phyloP scores from a whole-genome alignment of 352 stramenopile species.

The Pythium brachiatum region DNA sequence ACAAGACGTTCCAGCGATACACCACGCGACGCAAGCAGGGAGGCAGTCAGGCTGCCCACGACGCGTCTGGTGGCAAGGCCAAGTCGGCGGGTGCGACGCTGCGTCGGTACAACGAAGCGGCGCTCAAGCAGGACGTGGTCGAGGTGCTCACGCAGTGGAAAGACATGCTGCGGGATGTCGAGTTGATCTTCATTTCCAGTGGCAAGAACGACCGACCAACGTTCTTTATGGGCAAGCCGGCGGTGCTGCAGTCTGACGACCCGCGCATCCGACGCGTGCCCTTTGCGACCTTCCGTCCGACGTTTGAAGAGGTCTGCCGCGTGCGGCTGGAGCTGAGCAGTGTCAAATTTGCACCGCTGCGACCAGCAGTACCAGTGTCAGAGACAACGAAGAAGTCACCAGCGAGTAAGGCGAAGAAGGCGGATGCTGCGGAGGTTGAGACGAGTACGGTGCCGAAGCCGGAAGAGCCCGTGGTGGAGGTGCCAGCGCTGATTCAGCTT shows the following conservation, averaged over 20 bases:
- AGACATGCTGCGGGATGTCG: slow-evolving; percentile 36
- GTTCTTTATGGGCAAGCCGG: slow-evolving; percentile 79
- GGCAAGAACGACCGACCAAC: slow-evolving; percentile 69
- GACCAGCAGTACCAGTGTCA: slow-evolving; percentile 15
- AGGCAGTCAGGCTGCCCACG: slow-evolving; percentile 88
- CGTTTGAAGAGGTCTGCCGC: slow-evolving; percentile 82
- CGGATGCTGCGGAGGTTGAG: slow-evolving; percentile 8
- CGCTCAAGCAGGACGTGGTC: slow-evolving; percentile 88
- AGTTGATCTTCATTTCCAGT: slow-evolving; percentile 74
- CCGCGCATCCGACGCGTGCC: slow-evolving; percentile 71
- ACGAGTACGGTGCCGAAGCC: slow-evolving; percentile 14
- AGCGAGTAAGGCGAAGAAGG: slow-evolving; percentile 30
- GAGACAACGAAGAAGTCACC: slow-evolving; percentile 16
- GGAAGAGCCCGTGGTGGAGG: slow-evolving; percentile 16
- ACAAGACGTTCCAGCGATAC: slow-evolving; percentile 93
- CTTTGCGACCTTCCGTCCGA: slow-evolving; percentile 83
- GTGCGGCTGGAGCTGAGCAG: slow-evolving; percentile 70
- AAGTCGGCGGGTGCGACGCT: slow-evolving; percentile 93
- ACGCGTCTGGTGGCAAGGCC: slow-evolving; percentile 76
- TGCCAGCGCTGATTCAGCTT: slow-evolving; percentile 42
- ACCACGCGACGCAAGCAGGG: slow-evolving; percentile 93
- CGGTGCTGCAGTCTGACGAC: slow-evolving; percentile 55
- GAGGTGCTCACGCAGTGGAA: slow-evolving; percentile 84
- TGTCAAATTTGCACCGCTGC: slow-evolving; percentile 59
- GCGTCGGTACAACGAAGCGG: slow-evolving; percentile 89